These are phyloP conservation scores for Fusarium oxysporum DNA, from an alignment of 2,329 filamentous ascomycete genomes.

Conservation along the genomic window DNA sequence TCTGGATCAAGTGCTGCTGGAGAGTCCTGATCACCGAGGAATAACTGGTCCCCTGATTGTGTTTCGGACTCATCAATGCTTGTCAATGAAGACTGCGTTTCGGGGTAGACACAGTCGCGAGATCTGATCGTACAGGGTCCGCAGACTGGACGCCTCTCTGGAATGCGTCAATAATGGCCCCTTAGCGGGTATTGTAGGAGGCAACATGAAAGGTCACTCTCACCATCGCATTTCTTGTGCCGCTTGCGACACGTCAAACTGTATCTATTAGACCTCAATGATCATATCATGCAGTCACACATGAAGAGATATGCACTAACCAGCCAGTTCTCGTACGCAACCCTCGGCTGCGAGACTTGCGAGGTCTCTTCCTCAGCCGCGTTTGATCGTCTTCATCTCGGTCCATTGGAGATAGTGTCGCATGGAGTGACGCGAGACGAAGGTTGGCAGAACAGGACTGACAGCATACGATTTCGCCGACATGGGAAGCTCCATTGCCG, in stretches of 20 bases:
- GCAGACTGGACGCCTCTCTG: neutral
- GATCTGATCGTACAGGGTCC: neutral
- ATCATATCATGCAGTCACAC: neutral
- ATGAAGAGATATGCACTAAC: neutral
- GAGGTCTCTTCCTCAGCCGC: neutral
- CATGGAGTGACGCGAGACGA: neutral
- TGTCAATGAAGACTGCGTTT: neutral
- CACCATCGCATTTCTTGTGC: neutral
- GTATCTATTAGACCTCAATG: neutral
- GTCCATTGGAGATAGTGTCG: neutral
- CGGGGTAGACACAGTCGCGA: neutral
- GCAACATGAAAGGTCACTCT: neutral
- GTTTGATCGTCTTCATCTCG: neutral
- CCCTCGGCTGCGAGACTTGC: neutral
- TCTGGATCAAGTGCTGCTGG: neutral
- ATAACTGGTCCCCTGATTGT: neutral
- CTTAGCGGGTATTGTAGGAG: neutral
- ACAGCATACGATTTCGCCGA: neutral
- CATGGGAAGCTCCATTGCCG: neutral
- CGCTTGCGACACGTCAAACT: neutral
- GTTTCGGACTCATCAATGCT: neutral
- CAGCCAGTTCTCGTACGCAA: neutral
- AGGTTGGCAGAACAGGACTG: neutral
- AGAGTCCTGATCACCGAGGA: neutral
- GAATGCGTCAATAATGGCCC: neutral